Evolutionary conservation across 1,139 yeast species (phyloP).

Genomic region (Magnusiomyces tetraspermus): DNA sequence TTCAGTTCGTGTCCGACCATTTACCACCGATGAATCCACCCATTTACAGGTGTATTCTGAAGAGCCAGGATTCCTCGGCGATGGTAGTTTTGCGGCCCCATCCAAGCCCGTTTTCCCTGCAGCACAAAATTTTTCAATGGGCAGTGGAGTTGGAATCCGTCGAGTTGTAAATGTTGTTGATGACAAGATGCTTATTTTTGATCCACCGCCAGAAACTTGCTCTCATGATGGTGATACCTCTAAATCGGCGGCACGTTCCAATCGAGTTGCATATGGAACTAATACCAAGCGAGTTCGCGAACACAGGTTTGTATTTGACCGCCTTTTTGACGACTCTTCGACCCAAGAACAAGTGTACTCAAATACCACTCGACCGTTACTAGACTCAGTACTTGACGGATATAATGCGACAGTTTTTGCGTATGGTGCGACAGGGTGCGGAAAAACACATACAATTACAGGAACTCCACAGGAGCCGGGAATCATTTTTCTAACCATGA

Average conservation of each 20-base stretch:
- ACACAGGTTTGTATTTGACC: conserved; percentile 75
- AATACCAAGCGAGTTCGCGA: conserved; percentile 50
- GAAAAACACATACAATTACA: conserved; percentile 84
- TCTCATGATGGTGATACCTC: conserved; percentile 47
- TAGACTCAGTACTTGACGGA: conserved; percentile 73
- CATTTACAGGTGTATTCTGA: conserved; percentile 32
- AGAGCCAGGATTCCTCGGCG: conserved; percentile 42
- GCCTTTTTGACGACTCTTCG: conserved; percentile 56
- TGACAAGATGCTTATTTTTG: conserved; percentile 80
- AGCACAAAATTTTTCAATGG: conserved; percentile 21
- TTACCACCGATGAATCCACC: conserved; percentile 48
- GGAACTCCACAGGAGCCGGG: conserved; percentile 74
- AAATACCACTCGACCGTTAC: conserved; percentile 58
- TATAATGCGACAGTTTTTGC: conserved; percentile 90
- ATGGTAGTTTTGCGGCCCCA: conserved; percentile 39
- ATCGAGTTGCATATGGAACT: conserved; percentile 47
- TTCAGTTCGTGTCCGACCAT: conserved; percentile 65
- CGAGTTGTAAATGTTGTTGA: conserved; percentile 76
- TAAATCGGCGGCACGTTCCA: conserved; percentile 49
- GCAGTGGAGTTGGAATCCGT: conserved; percentile 41
- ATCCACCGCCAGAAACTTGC: too few species aligned
- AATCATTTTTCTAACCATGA: conserved; percentile 67
- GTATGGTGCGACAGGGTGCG: conserved; percentile 97
- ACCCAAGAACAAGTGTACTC: conserved; percentile 60
- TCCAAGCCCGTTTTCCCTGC: conserved; percentile 13